Evolutionary conservation across 768 basidiomycete species (phyloP).

Genomic region (Cyathus striatus): DNA sequence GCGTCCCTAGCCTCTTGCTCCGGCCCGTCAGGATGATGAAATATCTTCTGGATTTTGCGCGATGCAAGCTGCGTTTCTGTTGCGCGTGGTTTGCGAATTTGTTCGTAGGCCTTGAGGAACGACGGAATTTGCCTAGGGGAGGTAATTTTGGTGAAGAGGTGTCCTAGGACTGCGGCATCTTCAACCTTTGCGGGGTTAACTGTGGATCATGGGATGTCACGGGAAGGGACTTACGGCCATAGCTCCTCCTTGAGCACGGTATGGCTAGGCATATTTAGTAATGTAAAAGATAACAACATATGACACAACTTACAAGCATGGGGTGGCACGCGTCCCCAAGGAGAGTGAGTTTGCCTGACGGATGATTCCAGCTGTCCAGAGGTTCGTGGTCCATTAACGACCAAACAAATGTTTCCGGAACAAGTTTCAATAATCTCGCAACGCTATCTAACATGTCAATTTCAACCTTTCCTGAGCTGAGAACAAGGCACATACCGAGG

Average conservation of each 20-base stretch:
- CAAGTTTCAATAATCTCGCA: not conserved
- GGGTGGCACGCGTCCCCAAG: not conserved
- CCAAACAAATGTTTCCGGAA: constrained; percentile 33
- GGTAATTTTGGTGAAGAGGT: constrained; percentile 43
- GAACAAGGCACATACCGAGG: constrained; percentile 28
- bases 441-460: not conserved
- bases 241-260: constrained; percentile 48
- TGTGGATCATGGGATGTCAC: not conserved
- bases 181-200: constrained; percentile 31
- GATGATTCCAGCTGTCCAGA: constrained; percentile 43
- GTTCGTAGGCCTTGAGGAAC: constrained; percentile 47
- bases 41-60: constrained; percentile 45
- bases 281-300: constrained; percentile 22
- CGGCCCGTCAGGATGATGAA: constrained; percentile 52
- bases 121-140: constrained; percentile 30
- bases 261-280: constrained; percentile 29
- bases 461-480: not conserved
- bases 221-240: constrained; percentile 31
- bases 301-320: constrained; percentile 1
- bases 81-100: constrained; percentile 45
- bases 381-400: constrained; percentile 44
- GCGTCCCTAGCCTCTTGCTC: constrained; percentile 45
- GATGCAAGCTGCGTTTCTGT: constrained; percentile 43
- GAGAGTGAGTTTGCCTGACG: constrained; percentile 26
- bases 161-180: constrained; percentile 35